phyloP scores from a whole-genome alignment of 805 yeast genomes.

The Yarrowia deformans region DNA sequence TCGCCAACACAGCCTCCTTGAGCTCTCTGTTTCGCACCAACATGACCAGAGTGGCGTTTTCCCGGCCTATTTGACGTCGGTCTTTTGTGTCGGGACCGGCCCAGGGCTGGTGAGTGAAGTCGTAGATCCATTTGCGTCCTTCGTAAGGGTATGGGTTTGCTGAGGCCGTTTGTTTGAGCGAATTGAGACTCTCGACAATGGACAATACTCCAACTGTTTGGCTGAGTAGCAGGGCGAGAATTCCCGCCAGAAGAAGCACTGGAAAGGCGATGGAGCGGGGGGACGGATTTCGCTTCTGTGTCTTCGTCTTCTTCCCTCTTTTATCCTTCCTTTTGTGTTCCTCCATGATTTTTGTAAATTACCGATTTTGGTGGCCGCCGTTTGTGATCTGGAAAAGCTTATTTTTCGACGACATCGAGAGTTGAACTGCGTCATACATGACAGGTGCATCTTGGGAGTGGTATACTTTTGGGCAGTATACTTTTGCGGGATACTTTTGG shows the following conservation, averaged over 20 bases:
- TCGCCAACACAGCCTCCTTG: constrained; percentile 72
- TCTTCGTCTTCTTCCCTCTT: no score
- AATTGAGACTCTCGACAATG: constrained; percentile 1
- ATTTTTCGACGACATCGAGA: no score
- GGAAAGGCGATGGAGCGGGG: neutral
- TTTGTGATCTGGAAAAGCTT: no score
- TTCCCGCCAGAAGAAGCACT: neutral
- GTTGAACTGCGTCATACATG: no score
- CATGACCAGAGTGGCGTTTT: constrained; percentile 89
- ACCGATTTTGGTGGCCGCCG: no score
- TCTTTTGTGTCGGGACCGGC: constrained; percentile 41
- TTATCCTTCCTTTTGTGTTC: no score
- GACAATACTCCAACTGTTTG: constrained; percentile 23
- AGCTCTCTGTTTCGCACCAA: constrained; percentile 83
- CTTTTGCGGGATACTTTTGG: no score
- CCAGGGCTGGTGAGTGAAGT: constrained; percentile 36
- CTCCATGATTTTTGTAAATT: no score
- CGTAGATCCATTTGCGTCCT: constrained; percentile 22
- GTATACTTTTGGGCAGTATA: no score
- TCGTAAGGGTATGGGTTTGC: constrained; percentile 12
- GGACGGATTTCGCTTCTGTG: neutral
- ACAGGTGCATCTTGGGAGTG: no score
- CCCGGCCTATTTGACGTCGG: constrained; percentile 57
- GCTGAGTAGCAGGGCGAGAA: neutral
- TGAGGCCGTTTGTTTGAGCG: neutral